Percentiles rank a stretch among this genome's conserved stretches.
Conservation (phyloP, 306 rosid genomes). For the Elaeagnus macrophylla region DNA sequence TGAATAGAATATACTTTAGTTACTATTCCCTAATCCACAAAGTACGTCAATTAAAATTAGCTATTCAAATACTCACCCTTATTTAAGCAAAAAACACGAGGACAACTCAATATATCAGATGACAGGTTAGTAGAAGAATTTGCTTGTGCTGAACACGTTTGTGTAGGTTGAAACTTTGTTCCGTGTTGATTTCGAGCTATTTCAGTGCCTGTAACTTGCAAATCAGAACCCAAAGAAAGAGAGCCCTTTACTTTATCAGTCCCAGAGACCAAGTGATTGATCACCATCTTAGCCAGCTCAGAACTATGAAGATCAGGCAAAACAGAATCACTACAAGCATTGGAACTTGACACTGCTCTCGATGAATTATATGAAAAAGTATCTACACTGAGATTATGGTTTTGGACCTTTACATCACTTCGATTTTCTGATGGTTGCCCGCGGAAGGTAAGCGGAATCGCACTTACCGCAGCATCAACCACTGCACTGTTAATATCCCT, state of each 20-base stretch:
- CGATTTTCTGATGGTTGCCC: constrained; percentile 19
- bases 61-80: constrained; percentile 24
- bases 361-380: constrained; percentile 11
- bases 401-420: constrained; percentile 1
- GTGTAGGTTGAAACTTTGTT: constrained; percentile 13
- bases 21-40: no score
- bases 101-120: constrained; percentile 22
- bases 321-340: constrained; percentile 13
- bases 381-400: constrained; percentile 13
- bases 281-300: constrained; percentile 16
- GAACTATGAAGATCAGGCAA: constrained; percentile 24
- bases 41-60: no score
- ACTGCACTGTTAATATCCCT: neutral
- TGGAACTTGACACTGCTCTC: constrained; percentile 19
- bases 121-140: constrained; percentile 14
- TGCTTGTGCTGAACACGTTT: constrained; percentile 8
- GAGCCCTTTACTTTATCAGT: constrained; percentile 17
- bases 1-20: no score
- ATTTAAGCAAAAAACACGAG: constrained; percentile 27
- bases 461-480: constrained; percentile 13
- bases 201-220: constrained; percentile 9
- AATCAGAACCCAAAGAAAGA: constrained; percentile 16
- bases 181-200: constrained; percentile 15
- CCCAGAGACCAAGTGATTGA: constrained; percentile 16
- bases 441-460: constrained; percentile 9